A percentile compares a stretch with the other conserved stretches of the same genome.
phyloP scores from a whole-genome alignment of 129 eudicot genomes.

The Rutidosis leptorrhynchoides region DNA sequence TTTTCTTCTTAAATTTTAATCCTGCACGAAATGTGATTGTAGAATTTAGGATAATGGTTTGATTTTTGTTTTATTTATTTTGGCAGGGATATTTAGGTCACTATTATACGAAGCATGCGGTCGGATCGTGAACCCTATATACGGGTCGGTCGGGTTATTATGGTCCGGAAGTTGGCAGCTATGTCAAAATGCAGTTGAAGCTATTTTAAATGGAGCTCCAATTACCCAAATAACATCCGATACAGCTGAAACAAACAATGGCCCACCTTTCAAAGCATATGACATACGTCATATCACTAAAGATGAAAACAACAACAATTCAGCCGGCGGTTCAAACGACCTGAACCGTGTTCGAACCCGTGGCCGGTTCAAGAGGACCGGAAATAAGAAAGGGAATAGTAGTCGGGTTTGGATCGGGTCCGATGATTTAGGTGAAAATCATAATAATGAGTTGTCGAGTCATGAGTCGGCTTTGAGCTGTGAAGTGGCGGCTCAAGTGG shows the following conservation, averaged over 20 bases:
- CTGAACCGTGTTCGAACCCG: constrained; percentile 66
- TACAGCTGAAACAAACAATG: constrained; percentile 46
- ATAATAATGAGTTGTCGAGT: constrained; percentile 42
- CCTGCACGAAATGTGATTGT: not conserved
- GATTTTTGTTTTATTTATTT: not conserved
- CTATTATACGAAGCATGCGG: constrained; percentile 86
- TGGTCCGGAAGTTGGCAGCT: constrained; percentile 87
- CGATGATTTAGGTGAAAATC: constrained; percentile 28
- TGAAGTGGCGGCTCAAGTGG: constrained; percentile 38
- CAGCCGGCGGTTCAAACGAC: constrained; percentile 48
- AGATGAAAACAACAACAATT: constrained; percentile 32
- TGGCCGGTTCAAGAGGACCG: constrained; percentile 60
- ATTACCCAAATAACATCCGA: constrained; percentile 57
- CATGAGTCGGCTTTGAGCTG: constrained; percentile 70
- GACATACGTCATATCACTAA: constrained; percentile 69
- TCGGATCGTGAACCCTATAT: constrained; percentile 80
- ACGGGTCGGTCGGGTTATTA: constrained; percentile 84
- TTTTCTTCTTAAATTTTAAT: too few species aligned
- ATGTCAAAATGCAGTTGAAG: constrained; percentile 78
- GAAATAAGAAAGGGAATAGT: constrained; percentile 26
- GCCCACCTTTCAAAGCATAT: constrained; percentile 63
- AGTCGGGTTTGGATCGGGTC: constrained; percentile 36
- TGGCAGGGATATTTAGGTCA: constrained; percentile 71
- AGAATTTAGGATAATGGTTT: not conserved
- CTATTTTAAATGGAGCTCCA: constrained; percentile 63